Evolutionary conservation across 2,329 filamentous ascomycete genomes (phyloP), one percentile per base, ranked within the genome.

Genomic region (Beauveria medogensis): DNA sequence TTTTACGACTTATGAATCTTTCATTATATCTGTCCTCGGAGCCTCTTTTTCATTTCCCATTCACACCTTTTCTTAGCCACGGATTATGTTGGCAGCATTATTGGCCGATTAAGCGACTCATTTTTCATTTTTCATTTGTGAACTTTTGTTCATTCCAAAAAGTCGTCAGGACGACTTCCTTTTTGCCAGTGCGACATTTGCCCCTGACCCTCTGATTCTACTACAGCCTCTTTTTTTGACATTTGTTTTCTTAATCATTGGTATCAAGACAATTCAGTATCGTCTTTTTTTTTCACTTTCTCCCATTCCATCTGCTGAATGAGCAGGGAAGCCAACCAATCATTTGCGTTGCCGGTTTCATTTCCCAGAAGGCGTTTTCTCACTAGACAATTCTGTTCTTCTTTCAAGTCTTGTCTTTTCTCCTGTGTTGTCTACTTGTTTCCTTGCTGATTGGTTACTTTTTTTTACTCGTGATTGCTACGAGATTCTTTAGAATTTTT

Each of bases 1-100:
- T 53, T 48, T 60, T 58, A 67, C 65, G 65, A 67, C 65, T 67
- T 63, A 67, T 59, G 65, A 67, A 63, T 65, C 53, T 59, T 63
- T 61, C 22, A 50, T 50, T 59, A 37, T 37, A 30, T 53, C 37
- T 46, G 47, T 30, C 57, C 28, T 59, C 9, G 22, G 52, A 62
- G 61, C 63, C 53, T 47, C 59, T 61, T 63, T 61, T 52, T 57
- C 44, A 44, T 48, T 48, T 51, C 44, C 28, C 40, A 44, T 52
- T 28, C 30, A 26, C 55, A 44, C 50, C 50, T 50, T 55, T 50
- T 59, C 51, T 26, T 53, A 40, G 48, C 44, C 41, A 43, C 48
- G n/a, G 24, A 55, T 28, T 40, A 47, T 62, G 37, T 52, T n/a
- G 51, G 59, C 52, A 41, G 44, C 28, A 50, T 44, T 43, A 16